Evolutionary conservation across 2,329 filamentous ascomycete species (phyloP).

Genomic region (Aspergillus sp.): DNA sequence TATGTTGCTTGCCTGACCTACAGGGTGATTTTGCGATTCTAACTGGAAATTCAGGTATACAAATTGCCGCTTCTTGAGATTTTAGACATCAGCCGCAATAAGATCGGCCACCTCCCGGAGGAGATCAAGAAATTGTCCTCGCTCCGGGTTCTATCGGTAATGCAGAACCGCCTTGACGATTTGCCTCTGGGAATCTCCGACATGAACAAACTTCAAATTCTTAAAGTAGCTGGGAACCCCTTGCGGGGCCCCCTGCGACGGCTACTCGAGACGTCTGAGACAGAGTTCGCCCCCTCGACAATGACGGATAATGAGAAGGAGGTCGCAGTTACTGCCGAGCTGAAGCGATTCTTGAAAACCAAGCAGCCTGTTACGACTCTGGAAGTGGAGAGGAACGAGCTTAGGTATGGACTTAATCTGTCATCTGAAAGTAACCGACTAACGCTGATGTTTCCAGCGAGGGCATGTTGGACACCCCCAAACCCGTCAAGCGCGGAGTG

Average conservation of each 20-base stretch:
- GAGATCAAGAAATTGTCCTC: slow-evolving; percentile 80
- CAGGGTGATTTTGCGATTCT: slow-evolving; percentile 8
- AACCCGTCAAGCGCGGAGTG: slow-evolving; percentile 61
- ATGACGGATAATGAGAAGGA: slow-evolving; percentile 63
- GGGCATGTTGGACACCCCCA: slow-evolving; percentile 73
- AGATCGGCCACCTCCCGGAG: slow-evolving; percentile 73
- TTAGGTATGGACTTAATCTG: slow-evolving; percentile 35
- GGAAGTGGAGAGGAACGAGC: slow-evolving; percentile 51
- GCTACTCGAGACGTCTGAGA: slow-evolving; percentile 66
- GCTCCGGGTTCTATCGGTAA: slow-evolving; percentile 84
- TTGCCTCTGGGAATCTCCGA: slow-evolving; percentile 82
- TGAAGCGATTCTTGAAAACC: slow-evolving; percentile 60
- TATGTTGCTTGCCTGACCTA: not conserved
- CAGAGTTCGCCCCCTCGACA: slow-evolving; percentile 59
- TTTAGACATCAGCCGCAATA: slow-evolving; percentile 87
- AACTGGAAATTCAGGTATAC: slow-evolving; percentile 65
- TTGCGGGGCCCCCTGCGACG: slow-evolving; percentile 76
- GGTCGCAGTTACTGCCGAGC: slow-evolving; percentile 60
- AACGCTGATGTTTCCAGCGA: slow-evolving; percentile 58
- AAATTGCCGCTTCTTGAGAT: slow-evolving; percentile 86
- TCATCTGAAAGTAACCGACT: slow-evolving; percentile 9
- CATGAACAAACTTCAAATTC: slow-evolving; percentile 83
- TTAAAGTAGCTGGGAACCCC: slow-evolving; percentile 88
- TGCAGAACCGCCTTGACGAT: slow-evolving; percentile 82
- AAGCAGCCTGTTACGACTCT: slow-evolving; percentile 43